A percentile compares a stretch with the other conserved stretches of the same genome.
These are phyloP conservation scores for Priceomyces carsonii DNA, from an alignment of 805 yeast species.

Conservation along the genomic window DNA sequence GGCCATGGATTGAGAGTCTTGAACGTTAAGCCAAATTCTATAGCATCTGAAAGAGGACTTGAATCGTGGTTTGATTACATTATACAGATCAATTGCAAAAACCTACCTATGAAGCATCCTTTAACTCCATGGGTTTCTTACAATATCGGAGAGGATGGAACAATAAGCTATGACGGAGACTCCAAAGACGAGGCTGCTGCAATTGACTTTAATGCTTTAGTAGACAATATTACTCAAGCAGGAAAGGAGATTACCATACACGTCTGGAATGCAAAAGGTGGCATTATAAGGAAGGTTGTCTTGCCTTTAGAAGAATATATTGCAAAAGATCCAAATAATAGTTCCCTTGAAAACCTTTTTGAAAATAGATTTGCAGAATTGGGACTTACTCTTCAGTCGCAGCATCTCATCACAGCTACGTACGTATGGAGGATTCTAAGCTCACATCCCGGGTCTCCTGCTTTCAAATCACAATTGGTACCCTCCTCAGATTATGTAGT, in stretches of 20 bases:
- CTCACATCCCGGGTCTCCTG: slow-evolving; percentile 77
- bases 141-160: slow-evolving; percentile 41
- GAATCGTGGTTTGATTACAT: slow-evolving; percentile 90
- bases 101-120: slow-evolving; percentile 44
- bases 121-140: slow-evolving; percentile 28
- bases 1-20: slow-evolving; percentile 43
- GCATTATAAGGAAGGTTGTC: slow-evolving; percentile 38
- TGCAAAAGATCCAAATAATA: slow-evolving; percentile 8
- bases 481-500: slow-evolving; percentile 87
- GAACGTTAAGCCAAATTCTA: slow-evolving; percentile 39
- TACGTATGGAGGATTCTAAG: slow-evolving; percentile 84
- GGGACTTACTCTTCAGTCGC: slow-evolving; percentile 74
- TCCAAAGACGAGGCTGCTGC: slow-evolving; percentile 34
- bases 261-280: slow-evolving; percentile 91
- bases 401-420: slow-evolving; percentile 72
- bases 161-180: slow-evolving; percentile 35
- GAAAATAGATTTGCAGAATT: slow-evolving; percentile 46
- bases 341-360: slow-evolving; percentile 14
- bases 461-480: slow-evolving; percentile 75
- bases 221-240: slow-evolving; percentile 40
- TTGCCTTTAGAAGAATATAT: slow-evolving; percentile 21
- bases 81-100: slow-evolving; percentile 75
- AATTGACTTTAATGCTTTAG: slow-evolving; percentile 43
- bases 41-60: slow-evolving; percentile 40
- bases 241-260: slow-evolving; percentile 50